Percentiles rank a stretch among this genome's conserved stretches.
Evolutionary conservation across 768 basidiomycete genomes (phyloP).

Genomic region (Suillus weaverae): DNA sequence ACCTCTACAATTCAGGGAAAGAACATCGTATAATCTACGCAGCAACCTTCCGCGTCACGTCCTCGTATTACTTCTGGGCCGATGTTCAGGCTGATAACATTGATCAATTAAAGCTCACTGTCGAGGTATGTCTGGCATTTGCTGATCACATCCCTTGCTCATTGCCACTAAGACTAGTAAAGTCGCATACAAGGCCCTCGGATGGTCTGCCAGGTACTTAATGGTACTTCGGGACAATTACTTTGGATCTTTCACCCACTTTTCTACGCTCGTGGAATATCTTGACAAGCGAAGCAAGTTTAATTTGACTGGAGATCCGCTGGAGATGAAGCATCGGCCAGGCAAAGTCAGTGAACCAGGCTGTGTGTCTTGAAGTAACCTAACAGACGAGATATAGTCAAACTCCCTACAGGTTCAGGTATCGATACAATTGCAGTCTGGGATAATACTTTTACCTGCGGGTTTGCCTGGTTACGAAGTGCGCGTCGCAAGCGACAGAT

Average conservation of each 20-base stretch:
- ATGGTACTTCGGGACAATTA: conserved; percentile 93
- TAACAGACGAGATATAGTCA: conserved; percentile 46
- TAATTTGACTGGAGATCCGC: conserved; percentile 74
- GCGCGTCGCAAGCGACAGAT: conserved; percentile 14
- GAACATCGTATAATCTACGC: conserved; percentile 65
- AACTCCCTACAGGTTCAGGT: conserved; percentile 82
- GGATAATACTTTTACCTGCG: conserved; percentile 62
- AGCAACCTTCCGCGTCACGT: conserved; percentile 55
- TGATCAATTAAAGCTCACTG: conserved; percentile 71
- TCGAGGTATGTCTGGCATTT: conserved; percentile 45
- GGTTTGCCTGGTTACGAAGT: conserved; percentile 64
- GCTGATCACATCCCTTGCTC: neutral
- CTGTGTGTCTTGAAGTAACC: neutral
- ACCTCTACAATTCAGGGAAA: conserved; percentile 59
- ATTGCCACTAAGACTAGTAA: conserved; percentile 43
- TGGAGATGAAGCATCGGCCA: conserved; percentile 75
- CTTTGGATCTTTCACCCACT: conserved; percentile 91
- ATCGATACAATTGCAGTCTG: conserved; percentile 49
- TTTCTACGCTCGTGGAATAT: conserved; percentile 85
- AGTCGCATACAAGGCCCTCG: conserved; percentile 67
- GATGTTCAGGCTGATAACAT: conserved; percentile 67
- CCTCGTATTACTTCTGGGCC: conserved; percentile 74
- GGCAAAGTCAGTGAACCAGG: conserved; percentile 55
- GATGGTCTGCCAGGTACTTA: conserved; percentile 87
- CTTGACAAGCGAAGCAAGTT: conserved; percentile 62